A percentile compares a stretch with the other conserved stretches of the same genome.
Evolutionary conservation across 1,284 basidiomycete species (phyloP).

Genomic region (Melampsora americana): DNA sequence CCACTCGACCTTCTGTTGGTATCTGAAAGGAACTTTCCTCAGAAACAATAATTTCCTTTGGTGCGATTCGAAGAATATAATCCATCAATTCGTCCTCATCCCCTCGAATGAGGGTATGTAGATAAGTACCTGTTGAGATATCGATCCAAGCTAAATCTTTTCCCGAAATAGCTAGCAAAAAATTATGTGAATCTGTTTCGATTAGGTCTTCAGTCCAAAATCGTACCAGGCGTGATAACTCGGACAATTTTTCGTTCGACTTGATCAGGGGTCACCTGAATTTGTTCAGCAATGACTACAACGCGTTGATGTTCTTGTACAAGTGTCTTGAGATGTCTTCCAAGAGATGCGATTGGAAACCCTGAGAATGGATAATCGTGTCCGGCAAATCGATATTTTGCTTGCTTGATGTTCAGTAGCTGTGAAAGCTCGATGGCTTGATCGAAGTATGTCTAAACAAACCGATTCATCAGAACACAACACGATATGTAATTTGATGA

Average conservation of each 20-base stretch:
- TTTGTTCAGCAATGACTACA: constrained; percentile 81
- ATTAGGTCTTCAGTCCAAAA: constrained; percentile 85
- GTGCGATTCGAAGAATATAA: constrained; percentile 75
- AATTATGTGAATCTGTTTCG: constrained; percentile 50
- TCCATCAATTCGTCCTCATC: constrained; percentile 66
- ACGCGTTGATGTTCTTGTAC: constrained; percentile 76
- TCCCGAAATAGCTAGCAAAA: constrained; percentile 48
- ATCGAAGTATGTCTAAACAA: constrained; percentile 80
- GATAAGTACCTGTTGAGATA: constrained; percentile 91
- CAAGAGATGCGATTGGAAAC: constrained; percentile 78
- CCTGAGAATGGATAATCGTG: constrained; percentile 70
- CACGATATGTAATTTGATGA: constrained; percentile 10
- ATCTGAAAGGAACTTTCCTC: constrained; percentile 18
- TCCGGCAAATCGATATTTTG: constrained; percentile 65
- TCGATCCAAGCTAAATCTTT: constrained; percentile 83
- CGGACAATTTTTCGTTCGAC: constrained; percentile 62
- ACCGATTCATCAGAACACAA: not conserved
- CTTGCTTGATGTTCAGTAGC: constrained; percentile 75
- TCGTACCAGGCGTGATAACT: constrained; percentile 83
- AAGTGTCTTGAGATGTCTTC: constrained; percentile 78
- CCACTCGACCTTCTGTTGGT: constrained; percentile 14
- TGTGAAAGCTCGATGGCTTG: constrained; percentile 75
- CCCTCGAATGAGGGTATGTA: constrained; percentile 62
- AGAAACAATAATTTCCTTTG: constrained; percentile 73
- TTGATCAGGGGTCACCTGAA: constrained; percentile 51